Conservation (phyloP, 179 eudicot genomes). For the Amaranthus tricolor region DNA sequence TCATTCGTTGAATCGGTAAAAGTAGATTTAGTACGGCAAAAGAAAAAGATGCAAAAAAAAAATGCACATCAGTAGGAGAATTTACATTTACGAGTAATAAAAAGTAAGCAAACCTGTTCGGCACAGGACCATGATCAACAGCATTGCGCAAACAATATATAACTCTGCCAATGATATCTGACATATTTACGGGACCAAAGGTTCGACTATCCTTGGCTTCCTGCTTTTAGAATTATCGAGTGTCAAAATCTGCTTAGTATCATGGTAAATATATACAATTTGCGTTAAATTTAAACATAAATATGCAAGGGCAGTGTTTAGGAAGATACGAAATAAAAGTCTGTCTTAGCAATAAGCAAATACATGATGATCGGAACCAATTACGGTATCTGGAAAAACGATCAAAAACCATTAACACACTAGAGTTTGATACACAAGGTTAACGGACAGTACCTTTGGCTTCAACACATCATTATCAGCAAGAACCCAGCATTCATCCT, state of each 20-base stretch:
- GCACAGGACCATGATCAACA: constrained; percentile 90
- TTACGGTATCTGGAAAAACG: neutral
- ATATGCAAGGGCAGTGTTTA: neutral
- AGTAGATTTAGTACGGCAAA: too few species aligned
- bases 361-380: neutral
- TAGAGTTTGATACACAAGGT: neutral
- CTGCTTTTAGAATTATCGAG: constrained; percentile 34
- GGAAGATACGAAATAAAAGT: neutral
- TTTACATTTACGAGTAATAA: neutral
- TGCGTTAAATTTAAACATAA: neutral
- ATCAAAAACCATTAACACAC: too few species aligned
- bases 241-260: constrained; percentile 16
- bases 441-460: constrained; percentile 53
- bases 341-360: neutral
- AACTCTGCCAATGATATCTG: constrained; percentile 77
- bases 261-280: neutral
- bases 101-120: constrained; percentile 53
- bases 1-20: too few species aligned
- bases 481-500: constrained; percentile 88
- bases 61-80: neutral
- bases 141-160: constrained; percentile 77
- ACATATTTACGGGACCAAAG: constrained; percentile 83
- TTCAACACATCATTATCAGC: constrained; percentile 71
- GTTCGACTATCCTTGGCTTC: constrained; percentile 82
- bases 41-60: neutral